Conservation (phyloP, 768 basidiomycete species). For the Mycena indigotica region DNA sequence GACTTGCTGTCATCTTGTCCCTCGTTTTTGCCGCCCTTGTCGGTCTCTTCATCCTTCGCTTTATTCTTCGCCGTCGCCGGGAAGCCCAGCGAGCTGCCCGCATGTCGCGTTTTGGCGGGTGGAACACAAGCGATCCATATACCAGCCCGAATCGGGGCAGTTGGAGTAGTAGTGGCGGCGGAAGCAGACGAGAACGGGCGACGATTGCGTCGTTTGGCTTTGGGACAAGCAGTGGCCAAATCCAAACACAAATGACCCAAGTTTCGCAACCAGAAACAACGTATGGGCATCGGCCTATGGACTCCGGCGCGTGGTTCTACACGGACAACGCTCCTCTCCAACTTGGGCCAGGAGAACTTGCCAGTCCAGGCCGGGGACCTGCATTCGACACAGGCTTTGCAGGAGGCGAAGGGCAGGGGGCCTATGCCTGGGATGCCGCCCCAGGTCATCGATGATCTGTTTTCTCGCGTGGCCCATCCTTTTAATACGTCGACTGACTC, state of each 20-base stretch:
- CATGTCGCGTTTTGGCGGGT: conserved; percentile 3
- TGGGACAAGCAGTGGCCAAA: neutral
- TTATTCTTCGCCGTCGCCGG: neutral
- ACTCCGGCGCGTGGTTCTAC: neutral
- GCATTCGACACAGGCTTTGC: too few species aligned
- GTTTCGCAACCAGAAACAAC: neutral
- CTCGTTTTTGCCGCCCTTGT: neutral
- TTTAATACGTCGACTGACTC: too few species aligned
- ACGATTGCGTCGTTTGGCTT: conserved; percentile 1
- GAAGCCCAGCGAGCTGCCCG: neutral
- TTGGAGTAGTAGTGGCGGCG: too few species aligned
- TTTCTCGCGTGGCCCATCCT: too few species aligned
- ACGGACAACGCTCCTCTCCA: too few species aligned
- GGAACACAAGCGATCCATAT: too few species aligned
- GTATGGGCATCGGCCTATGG: neutral
- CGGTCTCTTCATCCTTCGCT: conserved; percentile 4
- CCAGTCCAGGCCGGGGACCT: too few species aligned
- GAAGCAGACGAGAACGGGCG: neutral
- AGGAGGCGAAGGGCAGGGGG: too few species aligned
- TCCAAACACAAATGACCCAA: neutral
- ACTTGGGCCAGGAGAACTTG: too few species aligned
- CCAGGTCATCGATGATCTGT: too few species aligned
- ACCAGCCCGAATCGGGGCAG: too few species aligned
- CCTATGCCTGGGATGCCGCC: too few species aligned
- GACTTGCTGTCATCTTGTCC: conserved; percentile 1